These are phyloP conservation scores for Curvularia sp. DNA, from an alignment of 2,329 filamentous ascomycete genomes.

Conservation along the genomic window DNA sequence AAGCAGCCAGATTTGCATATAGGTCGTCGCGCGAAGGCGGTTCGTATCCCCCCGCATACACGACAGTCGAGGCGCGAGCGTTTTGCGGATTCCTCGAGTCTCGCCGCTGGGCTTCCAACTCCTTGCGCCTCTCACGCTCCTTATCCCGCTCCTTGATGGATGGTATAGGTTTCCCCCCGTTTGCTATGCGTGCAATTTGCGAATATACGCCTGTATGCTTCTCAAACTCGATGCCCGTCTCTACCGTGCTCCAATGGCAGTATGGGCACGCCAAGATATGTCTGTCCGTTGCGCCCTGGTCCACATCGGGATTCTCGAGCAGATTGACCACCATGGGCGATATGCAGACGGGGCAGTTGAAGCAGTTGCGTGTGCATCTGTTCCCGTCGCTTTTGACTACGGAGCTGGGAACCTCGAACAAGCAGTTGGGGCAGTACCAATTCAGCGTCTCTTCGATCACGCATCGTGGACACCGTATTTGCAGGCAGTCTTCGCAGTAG, in stretches of 20 bases:
- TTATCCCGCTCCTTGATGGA: constrained; percentile 51
- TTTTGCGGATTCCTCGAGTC: constrained; percentile 25
- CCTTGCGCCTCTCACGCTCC: constrained; percentile 48
- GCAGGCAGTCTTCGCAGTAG: constrained; percentile 97
- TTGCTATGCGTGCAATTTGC: constrained; percentile 75
- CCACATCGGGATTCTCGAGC: constrained; percentile 60
- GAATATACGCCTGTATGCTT: constrained; percentile 84
- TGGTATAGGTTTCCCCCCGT: constrained; percentile 52
- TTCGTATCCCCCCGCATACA: constrained; percentile 14
- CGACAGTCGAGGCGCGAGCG: constrained; percentile 25
- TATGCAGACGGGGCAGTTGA: constrained; percentile 89
- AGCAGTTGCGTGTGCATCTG: constrained; percentile 93
- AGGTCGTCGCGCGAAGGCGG: constrained; percentile 69
- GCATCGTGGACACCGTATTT: constrained; percentile 92
- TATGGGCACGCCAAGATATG: constrained; percentile 87
- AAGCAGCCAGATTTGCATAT: constrained; percentile 76
- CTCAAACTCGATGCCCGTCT: constrained; percentile 89
- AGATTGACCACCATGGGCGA: constrained; percentile 78
- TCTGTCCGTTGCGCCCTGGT: constrained; percentile 57
- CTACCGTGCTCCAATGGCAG: constrained; percentile 90
- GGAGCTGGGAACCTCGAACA: constrained; percentile 95
- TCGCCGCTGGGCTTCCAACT: constrained; percentile 34
- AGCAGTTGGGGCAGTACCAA: constrained; percentile 92
- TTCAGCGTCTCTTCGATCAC: constrained; percentile 92
- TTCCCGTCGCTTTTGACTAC: constrained; percentile 93